These are phyloP conservation scores for Gossypium trilobum DNA, from an alignment of 441 rosid genomes.

Conservation along the genomic window DNA sequence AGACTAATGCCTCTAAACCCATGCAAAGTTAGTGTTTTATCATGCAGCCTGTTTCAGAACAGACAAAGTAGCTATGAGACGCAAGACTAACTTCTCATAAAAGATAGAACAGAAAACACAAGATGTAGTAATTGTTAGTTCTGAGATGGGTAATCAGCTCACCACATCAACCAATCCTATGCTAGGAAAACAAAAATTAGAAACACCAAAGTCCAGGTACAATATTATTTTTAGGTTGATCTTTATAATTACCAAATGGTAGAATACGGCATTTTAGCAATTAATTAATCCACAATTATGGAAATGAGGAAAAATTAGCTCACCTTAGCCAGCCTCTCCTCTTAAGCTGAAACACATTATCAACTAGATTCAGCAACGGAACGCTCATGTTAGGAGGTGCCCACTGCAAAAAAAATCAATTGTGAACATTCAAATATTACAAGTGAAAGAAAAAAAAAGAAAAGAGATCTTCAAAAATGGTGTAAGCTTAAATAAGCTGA, in stretches of 20 bases:
- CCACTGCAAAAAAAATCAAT: constrained; percentile 54
- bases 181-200: neutral
- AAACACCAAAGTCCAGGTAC: neutral
- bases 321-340: constrained; percentile 98
- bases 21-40: neutral
- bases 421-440: neutral
- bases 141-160: neutral
- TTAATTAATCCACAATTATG: constrained; percentile 1
- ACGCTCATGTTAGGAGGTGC: constrained; percentile 88
- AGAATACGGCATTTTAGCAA: neutral
- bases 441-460: neutral
- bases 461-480: neutral
- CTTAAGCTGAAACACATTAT: constrained; percentile 88
- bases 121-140: neutral
- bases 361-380: constrained; percentile 87
- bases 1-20: neutral
- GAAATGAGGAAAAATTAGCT: constrained; percentile 16
- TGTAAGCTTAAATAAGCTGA: neutral
- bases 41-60: neutral
- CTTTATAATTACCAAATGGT: neutral
- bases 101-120: neutral
- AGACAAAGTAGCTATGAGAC: neutral
- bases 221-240: neutral
- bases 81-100: neutral
- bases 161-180: neutral